Base-by-base conservation (phyloP, 306 rosid species). In the Quercus gilva region DNA sequence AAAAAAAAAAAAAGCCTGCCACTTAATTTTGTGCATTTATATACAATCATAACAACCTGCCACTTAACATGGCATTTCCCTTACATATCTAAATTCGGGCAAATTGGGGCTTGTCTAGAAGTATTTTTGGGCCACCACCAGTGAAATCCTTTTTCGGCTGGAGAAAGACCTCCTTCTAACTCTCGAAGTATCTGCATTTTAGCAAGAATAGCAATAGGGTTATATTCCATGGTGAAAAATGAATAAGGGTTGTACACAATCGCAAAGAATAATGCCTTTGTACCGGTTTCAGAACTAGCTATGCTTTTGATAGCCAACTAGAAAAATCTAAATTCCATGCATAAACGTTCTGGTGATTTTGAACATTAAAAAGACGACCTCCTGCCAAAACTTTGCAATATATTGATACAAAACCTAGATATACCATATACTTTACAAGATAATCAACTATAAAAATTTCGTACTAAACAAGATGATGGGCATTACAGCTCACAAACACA, bases 181-280 rank as follows among this genome's bases (percentile, higher is more conserved):
- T 80, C 89, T 76, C 84, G 84, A 73, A 85, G 77, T 15, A 85
- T 73, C 89, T 82, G 78, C 11, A 55, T 67, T 49, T 9, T 25
- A 45, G 43, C 75, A 31, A 26, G 52, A 53, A 18, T 35, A 55
- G 69, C 19, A 67, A 33, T 18, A 18, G 71, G 71, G 49, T 67
- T 18, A 63, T 58, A 58, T 29, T 3, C 69, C 21, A 63, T 15
- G 0, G 17, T 33, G 67, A 23, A 5, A 23, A 13, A 59, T 11
- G 19, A 6, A 33, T 5, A 19, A 17, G 45, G 53, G 53, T 49
- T 49, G 53, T 12, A 0, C 15, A 13, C 53, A 49, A 49, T 49
- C 53, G 0, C 45, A 37, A 37, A 7, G 45, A 37, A 37, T 37
- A 12, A 49, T 49, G 53, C 45, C 45, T 37, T 37, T 12, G 53